phyloP scores from a whole-genome alignment of 108 stramenopile species.

The Skeletonema menzelii region DNA sequence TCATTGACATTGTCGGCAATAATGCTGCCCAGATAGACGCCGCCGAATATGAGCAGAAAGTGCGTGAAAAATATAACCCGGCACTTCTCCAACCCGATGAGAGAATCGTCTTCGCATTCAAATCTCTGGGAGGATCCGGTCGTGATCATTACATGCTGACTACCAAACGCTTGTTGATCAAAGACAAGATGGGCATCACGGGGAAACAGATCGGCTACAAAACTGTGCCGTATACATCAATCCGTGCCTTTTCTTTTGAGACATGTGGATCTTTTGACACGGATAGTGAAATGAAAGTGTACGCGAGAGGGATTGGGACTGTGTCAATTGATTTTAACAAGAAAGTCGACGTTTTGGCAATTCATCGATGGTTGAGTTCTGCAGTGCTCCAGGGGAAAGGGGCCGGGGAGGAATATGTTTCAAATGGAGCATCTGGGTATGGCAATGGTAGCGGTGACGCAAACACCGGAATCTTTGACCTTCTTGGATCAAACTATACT shows the following conservation, averaged over 20 bases:
- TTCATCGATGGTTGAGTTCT: conserved; percentile 44
- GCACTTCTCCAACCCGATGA: conserved; percentile 40
- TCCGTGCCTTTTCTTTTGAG: conserved; percentile 49
- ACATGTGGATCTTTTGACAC: conserved; percentile 49
- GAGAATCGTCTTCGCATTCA: conserved; percentile 56
- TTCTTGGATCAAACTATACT: conserved; percentile 50
- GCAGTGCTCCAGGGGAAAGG: conserved; percentile 28
- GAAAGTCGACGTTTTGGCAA: conserved; percentile 35
- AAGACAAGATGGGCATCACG: conserved; percentile 59
- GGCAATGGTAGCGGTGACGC: conserved; percentile 13
- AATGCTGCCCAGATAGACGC: conserved; percentile 53
- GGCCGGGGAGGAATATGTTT: conserved; percentile 29
- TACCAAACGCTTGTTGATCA: conserved; percentile 50
- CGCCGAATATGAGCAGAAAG: conserved; percentile 35
- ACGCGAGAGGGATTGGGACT: conserved; percentile 36
- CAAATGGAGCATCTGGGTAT: conserved; percentile 6
- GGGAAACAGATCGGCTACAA: conserved; percentile 53
- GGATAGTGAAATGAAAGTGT: conserved; percentile 39
- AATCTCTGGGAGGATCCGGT: conserved; percentile 55
- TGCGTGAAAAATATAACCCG: conserved; percentile 42
- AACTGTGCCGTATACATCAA: conserved; percentile 42
- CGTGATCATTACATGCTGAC: conserved; percentile 61
- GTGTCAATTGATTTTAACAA: conserved; percentile 39
- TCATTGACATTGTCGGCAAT: conserved; percentile 33
- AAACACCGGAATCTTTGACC: conserved; percentile 43